Percentiles rank a stretch among this genome's conserved stretches.
Conservation (phyloP, 106 monocot genomes). For the Dendrobium catenatum region DNA sequence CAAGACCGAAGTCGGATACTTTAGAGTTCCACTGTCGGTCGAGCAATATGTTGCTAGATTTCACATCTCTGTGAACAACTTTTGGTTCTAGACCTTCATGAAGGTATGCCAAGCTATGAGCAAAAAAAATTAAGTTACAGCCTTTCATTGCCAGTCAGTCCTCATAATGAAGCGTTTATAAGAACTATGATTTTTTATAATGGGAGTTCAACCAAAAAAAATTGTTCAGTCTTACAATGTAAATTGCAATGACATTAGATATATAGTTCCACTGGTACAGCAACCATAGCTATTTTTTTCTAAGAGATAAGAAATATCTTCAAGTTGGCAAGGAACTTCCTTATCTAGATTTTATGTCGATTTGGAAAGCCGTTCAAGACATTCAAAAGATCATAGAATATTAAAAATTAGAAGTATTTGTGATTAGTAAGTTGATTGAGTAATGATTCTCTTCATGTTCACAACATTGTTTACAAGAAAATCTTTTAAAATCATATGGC, state of each 20-base stretch:
- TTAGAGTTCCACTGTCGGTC: slow-evolving; percentile 45
- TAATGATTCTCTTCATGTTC: not conserved
- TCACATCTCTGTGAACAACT: slow-evolving; percentile 48
- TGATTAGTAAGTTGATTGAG: not conserved
- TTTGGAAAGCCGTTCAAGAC: not conserved
- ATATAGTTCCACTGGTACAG: too few relatives aligned
- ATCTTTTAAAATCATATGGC: not conserved
- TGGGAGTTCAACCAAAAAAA: too few relatives aligned
- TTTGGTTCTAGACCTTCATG: slow-evolving; percentile 54
- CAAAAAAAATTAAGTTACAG: not conserved
- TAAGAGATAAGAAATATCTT: not conserved
- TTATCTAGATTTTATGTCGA: not conserved
- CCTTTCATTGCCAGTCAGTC: too few relatives aligned
- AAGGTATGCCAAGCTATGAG: slow-evolving; percentile 35
- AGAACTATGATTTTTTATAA: too few relatives aligned
- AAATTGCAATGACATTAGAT: too few relatives aligned
- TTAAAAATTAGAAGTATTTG: not conserved
- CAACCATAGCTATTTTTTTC: too few relatives aligned
- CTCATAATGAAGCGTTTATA: too few relatives aligned
- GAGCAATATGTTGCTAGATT: slow-evolving; percentile 50
- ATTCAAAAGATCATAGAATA: not conserved
- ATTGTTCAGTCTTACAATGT: too few relatives aligned
- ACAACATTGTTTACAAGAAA: not conserved
- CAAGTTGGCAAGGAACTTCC: not conserved
- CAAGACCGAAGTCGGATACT: slow-evolving; percentile 47